Evolutionary conservation across 495 filamentous ascomycete genomes (phyloP), one percentile per base, ranked within the genome.

Genomic region (Hyaloscypha bicolor): DNA sequence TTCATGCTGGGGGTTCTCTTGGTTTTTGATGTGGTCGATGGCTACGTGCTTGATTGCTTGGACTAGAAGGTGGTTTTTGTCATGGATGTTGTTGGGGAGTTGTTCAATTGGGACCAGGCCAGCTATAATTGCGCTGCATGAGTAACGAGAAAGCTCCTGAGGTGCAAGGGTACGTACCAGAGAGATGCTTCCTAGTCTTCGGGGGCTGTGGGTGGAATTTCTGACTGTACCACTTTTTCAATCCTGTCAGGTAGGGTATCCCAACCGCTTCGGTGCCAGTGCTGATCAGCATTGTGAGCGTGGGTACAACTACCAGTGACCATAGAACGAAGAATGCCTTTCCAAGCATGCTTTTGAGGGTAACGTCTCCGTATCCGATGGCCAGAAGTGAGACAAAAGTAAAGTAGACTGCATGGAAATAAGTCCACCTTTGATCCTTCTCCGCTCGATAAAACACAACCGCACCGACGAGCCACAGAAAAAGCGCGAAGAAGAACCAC

Each of bases 251-350:
- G 33, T 35, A 60, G 4, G 64, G 64, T 16, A 62, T 55, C 11
- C 64, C 64, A 9, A 67, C 64, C 14, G 58, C 56, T 55, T 67
- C 42, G 2, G 39, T 33, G 0, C 37, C 64, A 12, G 64, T 67
- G 11, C n/a, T 30, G 53, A 96, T 93, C 37, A 96, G 81, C 55
- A 94, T 88, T 0, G 93, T 96, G 74, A 93, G 85, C 2, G 90
- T 87, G 3, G 93, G 93, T 1, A 96, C 80, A 5, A 92, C 91
- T 6, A 96, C 82, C 6, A 96, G 77, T 12, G 90, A 89, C 93
- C 93, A 97, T 64, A 96, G 85, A 8, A 97, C 90, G 77, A 94
- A 96, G 73, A 94, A 93, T 0, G 89, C 79, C 73, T 87, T 91
- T 1, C 89, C 90, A 3, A 88, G 80, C 68, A 89, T 91, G 35